Evolutionary conservation across 1,284 basidiomycete genomes (phyloP).

Genomic region (Coniophora puteana): DNA sequence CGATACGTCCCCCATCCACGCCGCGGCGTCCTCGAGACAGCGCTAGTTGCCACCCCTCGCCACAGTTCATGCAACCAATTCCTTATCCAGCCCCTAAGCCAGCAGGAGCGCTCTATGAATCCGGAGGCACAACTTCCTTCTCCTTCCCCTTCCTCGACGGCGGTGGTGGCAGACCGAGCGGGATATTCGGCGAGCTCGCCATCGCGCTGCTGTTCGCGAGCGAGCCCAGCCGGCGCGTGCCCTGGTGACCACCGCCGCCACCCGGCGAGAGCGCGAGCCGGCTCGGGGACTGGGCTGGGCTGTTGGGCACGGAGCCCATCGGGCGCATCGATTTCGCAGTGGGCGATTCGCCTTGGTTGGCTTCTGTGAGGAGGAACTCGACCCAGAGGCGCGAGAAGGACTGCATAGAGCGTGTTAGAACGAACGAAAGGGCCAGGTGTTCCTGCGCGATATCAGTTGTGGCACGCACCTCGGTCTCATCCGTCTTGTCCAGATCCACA

Average conservation of each 20-base stretch:
- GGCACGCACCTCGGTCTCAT: slow-evolving; percentile 67
- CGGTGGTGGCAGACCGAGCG: slow-evolving; percentile 34
- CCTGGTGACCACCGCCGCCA: slow-evolving; percentile 26
- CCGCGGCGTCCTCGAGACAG: no score
- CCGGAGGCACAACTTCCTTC: slow-evolving; percentile 23
- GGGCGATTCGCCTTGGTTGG: slow-evolving; percentile 52
- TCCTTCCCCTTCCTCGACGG: slow-evolving; percentile 49
- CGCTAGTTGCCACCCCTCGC: no score
- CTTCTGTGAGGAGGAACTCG: slow-evolving; percentile 91
- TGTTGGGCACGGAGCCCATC: slow-evolving; percentile 46
- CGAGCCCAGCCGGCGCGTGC: slow-evolving; percentile 44
- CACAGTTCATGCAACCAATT: no score
- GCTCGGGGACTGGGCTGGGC: slow-evolving; percentile 37
- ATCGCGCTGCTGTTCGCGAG: slow-evolving; percentile 39
- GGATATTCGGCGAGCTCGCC: slow-evolving; percentile 51
- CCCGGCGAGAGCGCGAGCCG: slow-evolving; percentile 15
- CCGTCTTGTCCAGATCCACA: slow-evolving; percentile 65
- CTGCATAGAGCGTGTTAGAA: slow-evolving; percentile 34
- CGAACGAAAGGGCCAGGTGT: no score
- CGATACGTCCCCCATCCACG: no score
- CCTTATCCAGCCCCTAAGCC: no score
- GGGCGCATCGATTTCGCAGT: slow-evolving; percentile 29
- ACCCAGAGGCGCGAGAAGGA: slow-evolving; percentile 95
- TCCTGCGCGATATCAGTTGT: no score
- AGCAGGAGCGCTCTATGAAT: no score